Conservation (phyloP, 768 basidiomycete species). For the Serendipita sp. region DNA sequence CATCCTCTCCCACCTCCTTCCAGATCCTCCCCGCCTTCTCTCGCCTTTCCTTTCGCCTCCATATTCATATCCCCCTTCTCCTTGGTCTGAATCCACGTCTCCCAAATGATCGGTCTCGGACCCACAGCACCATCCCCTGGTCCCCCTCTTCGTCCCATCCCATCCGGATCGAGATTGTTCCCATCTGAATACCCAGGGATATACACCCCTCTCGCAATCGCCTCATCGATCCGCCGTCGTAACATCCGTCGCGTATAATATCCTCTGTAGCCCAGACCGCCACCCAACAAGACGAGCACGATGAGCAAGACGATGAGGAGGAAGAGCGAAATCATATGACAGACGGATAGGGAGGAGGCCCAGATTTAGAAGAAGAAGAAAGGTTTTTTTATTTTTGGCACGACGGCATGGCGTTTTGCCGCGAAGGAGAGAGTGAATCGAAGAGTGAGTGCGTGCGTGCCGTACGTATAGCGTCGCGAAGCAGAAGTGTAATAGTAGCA, state of each 20-base stretch:
- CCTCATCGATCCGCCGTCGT: constrained; percentile 2
- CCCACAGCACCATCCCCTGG: not conserved
- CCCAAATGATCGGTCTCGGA: not conserved
- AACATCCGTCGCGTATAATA: not conserved
- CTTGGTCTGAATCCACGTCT: not conserved
- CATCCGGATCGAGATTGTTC: not conserved
- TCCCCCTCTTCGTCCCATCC: not conserved
- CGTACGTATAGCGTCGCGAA: no score
- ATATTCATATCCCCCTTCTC: not conserved
- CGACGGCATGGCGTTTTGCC: not conserved
- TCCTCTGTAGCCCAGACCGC: no score
- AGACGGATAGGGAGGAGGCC: no score
- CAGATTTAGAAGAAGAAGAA: no score
- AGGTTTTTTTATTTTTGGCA: not conserved
- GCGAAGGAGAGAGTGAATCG: not conserved
- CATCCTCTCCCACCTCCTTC: no score
- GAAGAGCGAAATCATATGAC: no score
- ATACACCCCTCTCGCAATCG: not conserved
- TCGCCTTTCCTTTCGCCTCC: no score
- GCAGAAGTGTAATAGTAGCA: no score
- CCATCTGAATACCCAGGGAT: not conserved
- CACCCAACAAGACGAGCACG: no score
- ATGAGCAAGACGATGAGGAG: no score
- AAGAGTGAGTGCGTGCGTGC: no score
- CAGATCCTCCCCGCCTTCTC: no score